Evolutionary conservation across 2,329 filamentous ascomycete genomes (phyloP).

Genomic region (Alternaria ventricosa): DNA sequence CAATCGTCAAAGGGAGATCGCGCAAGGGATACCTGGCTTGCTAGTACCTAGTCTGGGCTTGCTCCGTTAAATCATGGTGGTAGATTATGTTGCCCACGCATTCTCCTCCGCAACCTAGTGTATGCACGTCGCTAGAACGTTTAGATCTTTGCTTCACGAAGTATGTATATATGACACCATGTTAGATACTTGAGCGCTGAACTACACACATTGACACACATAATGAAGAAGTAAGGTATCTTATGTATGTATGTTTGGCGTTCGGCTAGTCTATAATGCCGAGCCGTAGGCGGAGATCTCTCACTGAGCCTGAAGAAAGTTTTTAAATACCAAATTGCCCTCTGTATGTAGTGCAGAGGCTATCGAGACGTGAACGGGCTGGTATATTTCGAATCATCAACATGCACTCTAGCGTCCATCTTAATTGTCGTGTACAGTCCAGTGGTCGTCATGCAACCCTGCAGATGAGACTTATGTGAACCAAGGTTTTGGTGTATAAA

Average conservation of each 20-base stretch:
- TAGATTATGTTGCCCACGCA: neutral
- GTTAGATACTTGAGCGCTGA: neutral
- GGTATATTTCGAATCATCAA: neutral
- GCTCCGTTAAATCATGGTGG: neutral
- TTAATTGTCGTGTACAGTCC: neutral
- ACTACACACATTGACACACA: neutral
- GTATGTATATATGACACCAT: neutral
- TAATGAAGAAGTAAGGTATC: neutral
- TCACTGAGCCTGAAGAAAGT: neutral
- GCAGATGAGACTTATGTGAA: neutral
- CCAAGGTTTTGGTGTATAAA: neutral
- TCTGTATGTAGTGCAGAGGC: neutral
- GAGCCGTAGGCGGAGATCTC: neutral
- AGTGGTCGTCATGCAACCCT: neutral
- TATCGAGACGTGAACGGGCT: neutral
- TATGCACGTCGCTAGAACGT: neutral
- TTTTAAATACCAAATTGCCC: neutral
- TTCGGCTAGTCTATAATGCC: neutral
- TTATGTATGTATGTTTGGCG: neutral
- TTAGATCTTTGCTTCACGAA: neutral
- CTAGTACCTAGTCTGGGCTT: neutral
- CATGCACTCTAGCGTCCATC: neutral
- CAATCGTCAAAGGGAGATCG: neutral
- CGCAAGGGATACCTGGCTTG: neutral
- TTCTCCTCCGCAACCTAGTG: neutral